phyloP scores from a whole-genome alignment of 2,329 filamentous ascomycete species.

The Aspergillus floridensis region DNA sequence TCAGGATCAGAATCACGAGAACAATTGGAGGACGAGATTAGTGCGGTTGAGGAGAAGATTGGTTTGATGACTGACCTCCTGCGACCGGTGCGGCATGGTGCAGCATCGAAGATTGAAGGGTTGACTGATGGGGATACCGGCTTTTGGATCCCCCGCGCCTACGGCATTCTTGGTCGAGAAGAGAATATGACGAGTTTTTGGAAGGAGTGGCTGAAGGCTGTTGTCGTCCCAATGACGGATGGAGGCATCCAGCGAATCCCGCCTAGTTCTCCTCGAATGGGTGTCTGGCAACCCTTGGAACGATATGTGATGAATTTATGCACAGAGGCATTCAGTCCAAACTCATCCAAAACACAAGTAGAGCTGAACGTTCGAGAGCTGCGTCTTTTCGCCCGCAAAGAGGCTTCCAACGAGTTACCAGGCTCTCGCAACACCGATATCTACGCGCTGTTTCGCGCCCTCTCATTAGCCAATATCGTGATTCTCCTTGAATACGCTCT shows the following conservation, averaged over 20 bases:
- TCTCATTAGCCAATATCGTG: slow-evolving; percentile 90
- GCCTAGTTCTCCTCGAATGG: slow-evolving; percentile 82
- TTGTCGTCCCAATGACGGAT: slow-evolving; percentile 94
- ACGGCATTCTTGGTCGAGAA: slow-evolving; percentile 87
- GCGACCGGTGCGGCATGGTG: slow-evolving; percentile 85
- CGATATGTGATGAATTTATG: slow-evolving; percentile 96
- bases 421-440: slow-evolving; percentile 88
- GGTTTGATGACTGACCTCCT: slow-evolving; percentile 94
- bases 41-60: slow-evolving; percentile 95
- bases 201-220: slow-evolving; percentile 96
- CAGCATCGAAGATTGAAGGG: slow-evolving; percentile 95
- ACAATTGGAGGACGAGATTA: slow-evolving; percentile 87
- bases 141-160: slow-evolving; percentile 91
- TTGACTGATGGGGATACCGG: slow-evolving; percentile 93
- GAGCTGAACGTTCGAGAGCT: slow-evolving; percentile 87
- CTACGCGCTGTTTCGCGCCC: slow-evolving; percentile 84
- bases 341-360: slow-evolving; percentile 92
- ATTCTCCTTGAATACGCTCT: slow-evolving; percentile 90
- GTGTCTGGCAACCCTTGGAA: slow-evolving; percentile 93
- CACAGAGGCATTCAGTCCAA: slow-evolving; percentile 87
- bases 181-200: slow-evolving; percentile 82
- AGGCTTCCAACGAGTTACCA: slow-evolving; percentile 88
- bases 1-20: slow-evolving; percentile 82
- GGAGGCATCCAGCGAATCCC: slow-evolving; percentile 79
- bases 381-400: slow-evolving; percentile 86